Evolutionary conservation across 305 asterid genomes (phyloP), one percentile per base, ranked within the genome.

Genomic region (Fraxinus floribunda): DNA sequence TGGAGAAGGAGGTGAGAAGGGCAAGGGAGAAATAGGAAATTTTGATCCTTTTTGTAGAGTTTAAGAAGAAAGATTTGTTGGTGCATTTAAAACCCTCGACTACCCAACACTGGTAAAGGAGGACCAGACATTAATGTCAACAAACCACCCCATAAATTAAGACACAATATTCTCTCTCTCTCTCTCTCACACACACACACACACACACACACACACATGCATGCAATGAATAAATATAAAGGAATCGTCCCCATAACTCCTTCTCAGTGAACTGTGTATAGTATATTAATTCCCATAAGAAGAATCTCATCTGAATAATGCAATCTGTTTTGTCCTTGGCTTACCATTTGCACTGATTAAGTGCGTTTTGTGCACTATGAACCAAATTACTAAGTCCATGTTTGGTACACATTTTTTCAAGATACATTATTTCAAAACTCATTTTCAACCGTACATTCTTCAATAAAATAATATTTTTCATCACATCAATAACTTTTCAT

Each of bases 51-150:
- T 66, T 66, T 60, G 70, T 60, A 60, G 70, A 60, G 70, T 60
- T 60, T 60, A 60, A 8, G 73, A 66, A 66, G 73, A 22, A 66
- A 66, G 18, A 66, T 66, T 85, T 78, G 83, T 60, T 81, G 80
- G 83, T 81, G 89, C 89, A 86, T 86, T 84, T 84, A 86, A 82
- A 77, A 77, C 82, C 81, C 52, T 55, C 29, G 84, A 60, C 79
- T 80, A 86, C 78, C 87, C 82, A 86, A 86, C 86, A 86, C 81
- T 41, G 34, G 7, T 9, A 44, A 66, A 66, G 7, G 82, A 78
- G 88, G 88, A 79, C 87, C 86, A 87, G 80, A 39, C 88, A 85
- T 85, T 87, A 83, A 87, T 87, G 88, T 87, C 71, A 83, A 77
- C 87, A 81, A 80, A 87, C 84, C 77, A 85, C 84, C 87, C 85